Base-by-base conservation (phyloP, 371 early-diverging fungal genomes). In the Lichtheimia ramosa region DNA sequence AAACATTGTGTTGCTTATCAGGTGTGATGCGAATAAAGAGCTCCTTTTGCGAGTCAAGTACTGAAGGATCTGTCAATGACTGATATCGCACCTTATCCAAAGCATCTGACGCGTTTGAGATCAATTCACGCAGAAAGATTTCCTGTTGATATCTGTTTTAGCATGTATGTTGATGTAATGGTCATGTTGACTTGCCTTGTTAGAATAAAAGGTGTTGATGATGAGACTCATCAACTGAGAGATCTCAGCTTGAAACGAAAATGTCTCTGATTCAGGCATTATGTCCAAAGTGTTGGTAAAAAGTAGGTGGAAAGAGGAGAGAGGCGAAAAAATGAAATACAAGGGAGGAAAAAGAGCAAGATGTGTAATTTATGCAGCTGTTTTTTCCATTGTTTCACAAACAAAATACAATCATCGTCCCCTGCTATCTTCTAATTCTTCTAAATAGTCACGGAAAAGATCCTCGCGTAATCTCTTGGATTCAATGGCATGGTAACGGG, bases 141-240 rank as follows among this genome's bases (percentile, higher is more conserved):
- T 93, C 93, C 77, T 80, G 61, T 43, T 51, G 3, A 5, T 34
- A 34, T 6, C n/a, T n/a, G n/a, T n/a, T 34, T 34, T 34, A 41
- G 42, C 10, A 23, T 1, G 25, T 43, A 34, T 10, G 34, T 8
- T 8, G 8, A 34, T 34, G 8, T n/a, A 34, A 5, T 34, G 1
- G 1, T 10, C 5, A 34, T 21, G 20, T 54, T 34, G 12, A 41
- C 8, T 65, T 76, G 71, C 77, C 73, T 78, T 78, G 73, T 78
- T 78, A 15, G 79, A 78, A 58, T 78, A 78, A 67, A 78, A 78
- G 49, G 75, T 78, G 71, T 74, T 78, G 73, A 78, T 78, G 82
- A 96, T 94, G 71, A 95, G 92, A 69, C 86, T 87, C 94, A 96
- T 94, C 74, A 96, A 79, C 91, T 93, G 92, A 84, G 89, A 87